These are phyloP conservation scores for Gamsiella multidivaricata DNA, from an alignment of 192 early-diverging fungal genomes.

Conservation along the genomic window DNA sequence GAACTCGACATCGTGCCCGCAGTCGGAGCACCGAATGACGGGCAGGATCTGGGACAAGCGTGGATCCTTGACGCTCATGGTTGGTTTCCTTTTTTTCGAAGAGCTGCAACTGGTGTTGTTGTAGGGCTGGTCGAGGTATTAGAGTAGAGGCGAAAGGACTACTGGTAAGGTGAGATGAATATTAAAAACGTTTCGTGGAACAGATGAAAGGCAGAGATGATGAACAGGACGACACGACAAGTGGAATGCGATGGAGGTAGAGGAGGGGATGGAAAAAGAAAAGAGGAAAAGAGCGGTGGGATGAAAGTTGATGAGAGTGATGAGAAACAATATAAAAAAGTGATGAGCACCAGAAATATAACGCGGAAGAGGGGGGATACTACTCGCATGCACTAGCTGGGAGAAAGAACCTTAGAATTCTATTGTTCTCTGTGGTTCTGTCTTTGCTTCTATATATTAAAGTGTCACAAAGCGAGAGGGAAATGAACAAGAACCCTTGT, in stretches of 20 bases:
- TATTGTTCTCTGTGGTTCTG: neutral
- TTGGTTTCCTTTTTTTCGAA: neutral
- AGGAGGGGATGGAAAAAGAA: neutral
- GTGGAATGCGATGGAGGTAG: slow-evolving; percentile 1
- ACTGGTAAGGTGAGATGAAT: neutral
- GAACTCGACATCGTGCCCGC: slow-evolving; percentile 66
- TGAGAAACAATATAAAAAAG: slow-evolving; percentile 7
- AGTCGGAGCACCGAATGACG: slow-evolving; percentile 67
- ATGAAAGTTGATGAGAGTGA: neutral
- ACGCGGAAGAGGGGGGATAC: neutral
- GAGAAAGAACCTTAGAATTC: neutral
- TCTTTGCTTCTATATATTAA: neutral
- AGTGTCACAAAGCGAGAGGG: neutral
- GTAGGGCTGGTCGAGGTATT: neutral
- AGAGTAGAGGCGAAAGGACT: neutral
- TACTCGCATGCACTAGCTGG: too few species aligned
- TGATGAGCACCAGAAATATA: slow-evolving; percentile 3
- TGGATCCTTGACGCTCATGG: slow-evolving; percentile 42
- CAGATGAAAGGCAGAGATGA: slow-evolving; percentile 4
- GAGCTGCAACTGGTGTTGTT: neutral
- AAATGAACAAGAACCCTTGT: neutral
- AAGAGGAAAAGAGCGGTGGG: neutral
- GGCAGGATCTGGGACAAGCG: slow-evolving; percentile 68
- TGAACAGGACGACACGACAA: neutral
- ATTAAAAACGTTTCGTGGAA: neutral